Base-by-base conservation (phyloP, 2,329 filamentous ascomycete genomes). In the Lecanicillium sp. region DNA sequence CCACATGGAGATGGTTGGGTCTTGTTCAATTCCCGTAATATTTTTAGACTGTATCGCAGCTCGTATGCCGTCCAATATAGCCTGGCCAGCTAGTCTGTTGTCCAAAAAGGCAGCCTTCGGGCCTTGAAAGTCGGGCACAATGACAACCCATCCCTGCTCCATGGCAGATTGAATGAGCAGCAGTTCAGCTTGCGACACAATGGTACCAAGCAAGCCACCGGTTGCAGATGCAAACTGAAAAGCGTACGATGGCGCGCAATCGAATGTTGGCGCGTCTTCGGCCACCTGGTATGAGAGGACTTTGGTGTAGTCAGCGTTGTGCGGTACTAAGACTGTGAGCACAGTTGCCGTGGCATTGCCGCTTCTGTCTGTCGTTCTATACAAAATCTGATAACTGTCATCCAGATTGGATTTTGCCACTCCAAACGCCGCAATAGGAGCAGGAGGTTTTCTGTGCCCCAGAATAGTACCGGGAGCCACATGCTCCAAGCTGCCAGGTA, bases 51-150 rank as follows among this genome's bases (percentile, higher is more conserved):
- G 44, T 5, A 65, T 42, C 2, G 60, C 62, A 1, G 66, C 66
- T 18, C 67, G 62, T n/a, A 70, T 53, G 7, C 59, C 60, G 45
- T 72, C 63, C 13, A 70, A 53, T 14, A 59, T 64, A 1, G 63
- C 60, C 25, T 70, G 58, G 0, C 64, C 67, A 3, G 60, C 60
- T 13, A 61, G 54, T 4, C 55, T 51, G 33, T 64, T 63, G 8
- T 62, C 60, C 1, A 58, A 48, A 46, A 66, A 72, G 4, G 65
- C 57, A 2, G 65, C 66, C 10, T 51, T 49, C 3, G 65, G 63
- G 1, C 66, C 66, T 39, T 69, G 59, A 38, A 60, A 65, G 46
- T 74, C 71, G 0, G 70, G 68, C 58, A 68, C 52, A 13, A 61
- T 64, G 15, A 74, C 64, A 13, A 64, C 54, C 67, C 66, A 72